phyloP scores from a whole-genome alignment of 139 green algal species.

The Chlorella sp. region DNA sequence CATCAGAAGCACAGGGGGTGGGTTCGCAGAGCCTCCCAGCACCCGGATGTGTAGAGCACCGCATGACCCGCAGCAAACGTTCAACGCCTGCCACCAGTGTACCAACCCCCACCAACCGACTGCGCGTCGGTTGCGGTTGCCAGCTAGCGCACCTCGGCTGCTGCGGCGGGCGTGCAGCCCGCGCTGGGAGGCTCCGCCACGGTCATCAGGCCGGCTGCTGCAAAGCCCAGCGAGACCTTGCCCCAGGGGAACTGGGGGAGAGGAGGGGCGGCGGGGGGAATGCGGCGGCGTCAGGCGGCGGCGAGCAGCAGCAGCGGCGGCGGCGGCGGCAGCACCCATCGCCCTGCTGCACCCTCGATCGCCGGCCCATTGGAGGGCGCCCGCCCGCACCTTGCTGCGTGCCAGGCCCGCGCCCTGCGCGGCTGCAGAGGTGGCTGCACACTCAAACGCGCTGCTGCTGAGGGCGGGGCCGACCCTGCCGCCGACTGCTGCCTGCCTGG shows the following conservation, averaged over 20 bases:
- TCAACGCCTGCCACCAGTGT: no score
- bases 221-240: slow-evolving; percentile 37
- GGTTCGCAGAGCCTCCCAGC: no score
- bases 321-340: neutral
- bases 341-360: neutral
- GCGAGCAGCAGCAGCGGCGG: no score
- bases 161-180: neutral
- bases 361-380: neutral
- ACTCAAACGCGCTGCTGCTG: neutral
- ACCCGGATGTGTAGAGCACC: no score
- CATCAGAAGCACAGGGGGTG: no score
- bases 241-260: slow-evolving; percentile 28
- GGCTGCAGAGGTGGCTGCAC: neutral
- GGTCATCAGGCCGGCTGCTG: slow-evolving; percentile 38
- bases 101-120: no score
- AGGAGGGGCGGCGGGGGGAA: neutral
- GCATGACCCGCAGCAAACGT: no score
- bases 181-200: slow-evolving; percentile 35
- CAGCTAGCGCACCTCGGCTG: neutral
- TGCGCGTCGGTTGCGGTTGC: no score
- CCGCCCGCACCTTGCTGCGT: neutral
- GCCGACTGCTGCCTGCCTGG: neutral
- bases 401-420: neutral
- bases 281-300: neutral
- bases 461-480: neutral